Evolutionary conservation across 1,284 basidiomycete species (phyloP).

Genomic region (Exsudoporus floridanus): DNA sequence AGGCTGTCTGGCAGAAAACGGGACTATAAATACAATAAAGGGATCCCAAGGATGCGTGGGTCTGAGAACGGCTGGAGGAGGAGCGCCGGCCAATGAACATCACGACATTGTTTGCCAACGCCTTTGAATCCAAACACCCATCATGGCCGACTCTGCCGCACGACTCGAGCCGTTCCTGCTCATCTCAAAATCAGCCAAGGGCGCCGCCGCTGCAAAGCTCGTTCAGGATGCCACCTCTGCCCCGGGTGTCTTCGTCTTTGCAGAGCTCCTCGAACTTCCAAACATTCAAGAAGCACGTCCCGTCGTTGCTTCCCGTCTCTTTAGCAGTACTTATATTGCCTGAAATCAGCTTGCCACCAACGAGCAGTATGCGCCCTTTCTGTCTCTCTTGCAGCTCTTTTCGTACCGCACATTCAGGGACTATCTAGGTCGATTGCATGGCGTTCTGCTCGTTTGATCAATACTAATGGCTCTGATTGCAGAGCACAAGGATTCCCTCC

Average conservation of each 20-base stretch:
- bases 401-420: constrained; percentile 84
- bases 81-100: neutral
- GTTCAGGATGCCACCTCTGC: constrained; percentile 84
- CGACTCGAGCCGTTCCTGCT: constrained; percentile 87
- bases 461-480: constrained; percentile 9
- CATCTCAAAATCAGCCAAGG: constrained; percentile 86
- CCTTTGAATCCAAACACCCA: constrained; percentile 21
- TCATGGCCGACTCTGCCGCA: constrained; percentile 48
- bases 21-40: constrained; percentile 14
- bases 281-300: constrained; percentile 77
- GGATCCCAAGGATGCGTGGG: constrained; percentile 16
- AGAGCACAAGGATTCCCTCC: constrained; percentile 67
- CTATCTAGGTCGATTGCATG: constrained; percentile 55
- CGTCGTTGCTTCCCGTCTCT: neutral
- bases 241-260: constrained; percentile 87
- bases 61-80: constrained; percentile 15
- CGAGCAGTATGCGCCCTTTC: constrained; percentile 60
- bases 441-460: neutral
- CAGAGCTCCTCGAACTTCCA: constrained; percentile 79
- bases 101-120: neutral
- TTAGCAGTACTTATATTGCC: constrained; percentile 1
- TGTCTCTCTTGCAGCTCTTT: constrained; percentile 78
- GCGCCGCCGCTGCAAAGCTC: constrained; percentile 88
- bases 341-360: constrained; percentile 57
- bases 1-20: neutral